phyloP scores from a whole-genome alignment of 75 land plant genomes.

The Pinus albicaulis region DNA sequence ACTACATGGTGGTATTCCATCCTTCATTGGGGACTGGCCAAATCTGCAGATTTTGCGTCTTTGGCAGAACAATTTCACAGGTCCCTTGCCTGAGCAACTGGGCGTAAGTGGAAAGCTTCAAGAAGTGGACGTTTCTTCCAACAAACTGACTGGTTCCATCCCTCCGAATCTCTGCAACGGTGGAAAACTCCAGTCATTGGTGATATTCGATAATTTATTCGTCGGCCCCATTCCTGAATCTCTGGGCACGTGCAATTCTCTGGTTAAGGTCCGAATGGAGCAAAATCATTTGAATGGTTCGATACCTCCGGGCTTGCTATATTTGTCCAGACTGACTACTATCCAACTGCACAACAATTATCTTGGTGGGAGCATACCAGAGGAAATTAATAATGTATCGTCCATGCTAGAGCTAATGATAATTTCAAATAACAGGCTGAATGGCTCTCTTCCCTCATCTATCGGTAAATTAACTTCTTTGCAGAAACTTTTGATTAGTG shows the following conservation, averaged over 20 bases:
- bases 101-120: background rate
- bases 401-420: conserved; percentile 12
- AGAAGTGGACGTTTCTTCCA: background rate
- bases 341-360: too few relatives aligned
- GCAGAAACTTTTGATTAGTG: too few relatives aligned
- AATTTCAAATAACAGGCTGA: too few relatives aligned
- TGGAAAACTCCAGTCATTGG: conserved; percentile 51
- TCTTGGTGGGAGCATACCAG: too few relatives aligned
- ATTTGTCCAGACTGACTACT: too few relatives aligned
- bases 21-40: conserved; percentile 50
- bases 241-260: conserved; percentile 53
- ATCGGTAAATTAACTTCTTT: too few relatives aligned
- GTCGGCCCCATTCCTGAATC: conserved; percentile 65
- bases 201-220: conserved; percentile 60
- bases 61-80: conserved; percentile 80
- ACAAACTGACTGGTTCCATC: too few relatives aligned
- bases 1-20: conserved; percentile 66
- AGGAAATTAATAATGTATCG: too few relatives aligned
- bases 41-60: conserved; percentile 55
- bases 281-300: too few relatives aligned
- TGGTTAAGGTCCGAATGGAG: conserved; percentile 51
- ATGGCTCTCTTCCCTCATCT: too few relatives aligned
- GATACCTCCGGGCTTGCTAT: too few relatives aligned
- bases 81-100: conserved; percentile 6
- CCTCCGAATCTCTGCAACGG: conserved; percentile 12